phyloP scores from a whole-genome alignment of 2,329 filamentous ascomycete genomes.

The Curvularia eragrostidis region DNA sequence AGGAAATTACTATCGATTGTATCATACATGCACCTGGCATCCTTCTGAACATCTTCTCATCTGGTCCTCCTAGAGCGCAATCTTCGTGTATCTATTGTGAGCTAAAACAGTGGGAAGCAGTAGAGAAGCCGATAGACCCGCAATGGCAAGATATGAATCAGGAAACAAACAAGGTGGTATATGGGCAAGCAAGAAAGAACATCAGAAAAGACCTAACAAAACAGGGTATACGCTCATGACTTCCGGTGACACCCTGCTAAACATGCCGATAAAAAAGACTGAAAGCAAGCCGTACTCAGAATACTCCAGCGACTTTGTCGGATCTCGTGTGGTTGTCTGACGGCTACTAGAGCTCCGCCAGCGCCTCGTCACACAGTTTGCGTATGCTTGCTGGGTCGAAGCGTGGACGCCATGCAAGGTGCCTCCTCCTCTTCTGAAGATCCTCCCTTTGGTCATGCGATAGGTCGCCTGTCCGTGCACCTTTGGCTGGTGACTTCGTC shows the following conservation, averaged over 20 bases:
- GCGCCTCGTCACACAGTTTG: slow-evolving; percentile 38
- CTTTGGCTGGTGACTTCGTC: slow-evolving; percentile 12
- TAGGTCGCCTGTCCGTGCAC: slow-evolving; percentile 12
- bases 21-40: slow-evolving; percentile 1
- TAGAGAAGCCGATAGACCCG: background rate
- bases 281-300: background rate
- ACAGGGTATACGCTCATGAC: slow-evolving; percentile 2
- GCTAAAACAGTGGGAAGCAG: background rate
- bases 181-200: background rate
- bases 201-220: background rate
- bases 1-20: slow-evolving; percentile 1
- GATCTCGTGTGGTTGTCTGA: background rate
- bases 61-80: background rate
- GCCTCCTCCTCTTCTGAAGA: slow-evolving; percentile 24
- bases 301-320: background rate
- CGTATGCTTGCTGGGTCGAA: slow-evolving; percentile 40
- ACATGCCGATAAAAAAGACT: background rate
- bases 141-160: background rate
- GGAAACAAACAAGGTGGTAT: background rate
- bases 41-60: background rate
- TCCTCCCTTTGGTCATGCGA: slow-evolving; percentile 21
- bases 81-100: background rate
- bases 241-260: slow-evolving; percentile 6
- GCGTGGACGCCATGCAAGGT: slow-evolving; percentile 32
- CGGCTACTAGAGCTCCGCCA: slow-evolving; percentile 33